phyloP scores from a whole-genome alignment of 768 basidiomycete species.

The Mycena filopes region DNA sequence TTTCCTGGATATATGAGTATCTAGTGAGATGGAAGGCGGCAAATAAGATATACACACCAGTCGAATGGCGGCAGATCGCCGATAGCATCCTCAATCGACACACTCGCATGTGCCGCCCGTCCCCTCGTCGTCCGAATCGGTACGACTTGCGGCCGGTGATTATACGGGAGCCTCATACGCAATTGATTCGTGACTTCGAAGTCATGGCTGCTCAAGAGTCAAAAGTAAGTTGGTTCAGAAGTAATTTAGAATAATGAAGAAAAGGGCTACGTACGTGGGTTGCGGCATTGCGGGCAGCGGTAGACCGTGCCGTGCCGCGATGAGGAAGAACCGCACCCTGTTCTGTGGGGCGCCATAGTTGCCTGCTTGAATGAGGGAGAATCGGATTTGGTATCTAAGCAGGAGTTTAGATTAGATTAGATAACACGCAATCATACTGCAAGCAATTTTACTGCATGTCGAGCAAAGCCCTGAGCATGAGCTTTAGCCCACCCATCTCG shows the following conservation, averaged over 20 bases:
- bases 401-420: slow-evolving; percentile 2
- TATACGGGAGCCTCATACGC: slow-evolving; percentile 62
- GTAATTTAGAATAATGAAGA: neutral
- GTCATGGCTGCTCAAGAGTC: slow-evolving; percentile 51
- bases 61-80: slow-evolving; percentile 78
- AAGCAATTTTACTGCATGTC: slow-evolving; percentile 66
- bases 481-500: slow-evolving; percentile 79
- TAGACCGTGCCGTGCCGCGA: slow-evolving; percentile 55
- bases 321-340: slow-evolving; percentile 63
- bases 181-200: slow-evolving; percentile 57
- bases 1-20: slow-evolving; percentile 41
- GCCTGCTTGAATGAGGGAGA: slow-evolving; percentile 61
- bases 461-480: slow-evolving; percentile 67
- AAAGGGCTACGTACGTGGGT: slow-evolving; percentile 46
- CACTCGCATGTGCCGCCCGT: slow-evolving; percentile 63
- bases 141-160: slow-evolving; percentile 26
- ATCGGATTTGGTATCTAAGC: slow-evolving; percentile 63
- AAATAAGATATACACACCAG: slow-evolving; percentile 57
- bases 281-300: slow-evolving; percentile 63
- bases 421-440: neutral
- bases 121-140: slow-evolving; percentile 62
- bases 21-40: neutral
- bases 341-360: slow-evolving; percentile 68
- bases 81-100: slow-evolving; percentile 80
- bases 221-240: neutral